Conservation (phyloP, 768 basidiomycete genomes). For the Macrolepiota dolichaula region DNA sequence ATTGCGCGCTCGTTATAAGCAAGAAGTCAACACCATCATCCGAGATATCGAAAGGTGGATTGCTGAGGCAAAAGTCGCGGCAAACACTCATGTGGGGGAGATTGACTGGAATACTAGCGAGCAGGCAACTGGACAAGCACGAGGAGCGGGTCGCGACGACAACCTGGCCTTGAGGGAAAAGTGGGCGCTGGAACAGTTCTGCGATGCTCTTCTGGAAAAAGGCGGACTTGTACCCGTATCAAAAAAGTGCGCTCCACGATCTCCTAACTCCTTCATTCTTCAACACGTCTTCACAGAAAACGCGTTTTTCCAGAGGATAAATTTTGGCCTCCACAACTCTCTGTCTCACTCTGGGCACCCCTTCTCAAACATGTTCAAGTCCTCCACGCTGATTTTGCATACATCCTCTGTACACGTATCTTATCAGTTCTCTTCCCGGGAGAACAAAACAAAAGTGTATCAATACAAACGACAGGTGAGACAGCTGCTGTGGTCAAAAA, state of each 20-base stretch:
- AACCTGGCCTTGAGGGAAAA: slow-evolving; percentile 49
- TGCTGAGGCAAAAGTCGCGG: slow-evolving; percentile 64
- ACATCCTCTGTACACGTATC: slow-evolving; percentile 45
- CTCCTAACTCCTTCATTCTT: slow-evolving; percentile 38
- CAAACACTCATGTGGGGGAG: slow-evolving; percentile 43
- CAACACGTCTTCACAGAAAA: slow-evolving; percentile 42
- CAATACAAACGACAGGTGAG: slow-evolving; percentile 2
- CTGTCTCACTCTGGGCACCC: slow-evolving; percentile 64
- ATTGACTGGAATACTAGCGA: slow-evolving; percentile 43
- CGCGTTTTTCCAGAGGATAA: slow-evolving; percentile 36
- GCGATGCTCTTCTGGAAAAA: slow-evolving; percentile 61
- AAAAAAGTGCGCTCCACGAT: slow-evolving; percentile 58
- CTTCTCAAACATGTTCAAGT: slow-evolving; percentile 55
- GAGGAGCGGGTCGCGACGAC: slow-evolving; percentile 12
- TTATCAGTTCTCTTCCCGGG: slow-evolving; percentile 27
- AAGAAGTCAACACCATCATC: slow-evolving; percentile 44
- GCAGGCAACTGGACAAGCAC: slow-evolving; percentile 15
- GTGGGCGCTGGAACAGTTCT: slow-evolving; percentile 68
- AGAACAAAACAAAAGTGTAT: not conserved
- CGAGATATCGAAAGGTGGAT: slow-evolving; percentile 79
- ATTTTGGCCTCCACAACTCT: slow-evolving; percentile 46
- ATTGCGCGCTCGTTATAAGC: slow-evolving; percentile 45
- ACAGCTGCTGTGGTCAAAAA: slow-evolving; percentile 14
- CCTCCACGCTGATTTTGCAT: slow-evolving; percentile 54
- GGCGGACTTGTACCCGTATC: slow-evolving; percentile 81